A percentile compares a stretch with the other conserved stretches of the same genome.
Conservation (phyloP, 768 basidiomycete genomes). For the Tubosaeta sp. region DNA sequence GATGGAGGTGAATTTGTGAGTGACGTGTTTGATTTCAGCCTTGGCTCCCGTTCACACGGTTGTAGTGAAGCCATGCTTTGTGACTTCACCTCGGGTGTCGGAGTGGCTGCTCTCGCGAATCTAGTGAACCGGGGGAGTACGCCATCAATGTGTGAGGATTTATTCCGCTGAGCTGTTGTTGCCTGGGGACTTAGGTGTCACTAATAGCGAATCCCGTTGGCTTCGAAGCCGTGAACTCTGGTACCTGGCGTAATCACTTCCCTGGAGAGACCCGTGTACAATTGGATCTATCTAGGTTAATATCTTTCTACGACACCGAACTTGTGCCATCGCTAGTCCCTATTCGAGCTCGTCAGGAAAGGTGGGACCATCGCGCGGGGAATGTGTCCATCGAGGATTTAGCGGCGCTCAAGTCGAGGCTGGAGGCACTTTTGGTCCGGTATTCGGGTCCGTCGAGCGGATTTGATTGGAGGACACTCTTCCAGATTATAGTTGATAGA, state of each 20-base stretch:
- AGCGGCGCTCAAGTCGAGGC: background rate
- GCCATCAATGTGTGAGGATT: background rate
- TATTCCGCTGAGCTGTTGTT: background rate
- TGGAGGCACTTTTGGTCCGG: background rate
- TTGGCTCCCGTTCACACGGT: background rate
- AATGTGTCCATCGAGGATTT: background rate
- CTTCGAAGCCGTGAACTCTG: background rate
- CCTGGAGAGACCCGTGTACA: background rate
- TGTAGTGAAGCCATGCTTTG: background rate
- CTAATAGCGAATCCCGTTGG: background rate
- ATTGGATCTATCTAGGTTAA: background rate
- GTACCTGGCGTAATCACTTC: background rate
- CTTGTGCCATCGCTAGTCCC: background rate
- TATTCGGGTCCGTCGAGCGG: background rate
- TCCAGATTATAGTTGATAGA: background rate
- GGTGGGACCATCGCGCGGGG: background rate
- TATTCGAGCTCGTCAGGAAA: background rate
- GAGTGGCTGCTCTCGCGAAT: background rate
- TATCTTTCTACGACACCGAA: background rate
- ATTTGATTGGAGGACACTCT: background rate
- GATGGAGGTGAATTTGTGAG: constrained; percentile 2
- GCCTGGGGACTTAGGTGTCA: background rate
- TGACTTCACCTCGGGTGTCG: background rate
- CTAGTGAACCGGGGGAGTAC: background rate
- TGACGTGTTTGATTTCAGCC: background rate